Conservation (phyloP, 228 moss, liverwort and hornwort species). For the Sphagnum fallax region DNA sequence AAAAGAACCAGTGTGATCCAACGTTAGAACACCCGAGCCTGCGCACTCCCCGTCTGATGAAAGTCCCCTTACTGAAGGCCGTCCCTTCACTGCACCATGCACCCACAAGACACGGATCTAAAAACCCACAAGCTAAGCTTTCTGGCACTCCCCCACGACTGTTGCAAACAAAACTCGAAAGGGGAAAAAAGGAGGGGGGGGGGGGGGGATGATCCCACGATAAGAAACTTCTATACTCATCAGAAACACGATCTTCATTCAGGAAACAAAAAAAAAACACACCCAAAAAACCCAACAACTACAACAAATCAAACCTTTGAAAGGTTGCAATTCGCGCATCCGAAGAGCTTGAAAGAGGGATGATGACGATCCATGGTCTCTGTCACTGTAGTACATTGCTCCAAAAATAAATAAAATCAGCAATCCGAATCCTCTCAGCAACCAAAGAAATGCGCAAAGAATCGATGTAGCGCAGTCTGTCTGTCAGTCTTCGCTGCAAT, state of each 20-base stretch:
- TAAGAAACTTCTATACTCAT: not conserved
- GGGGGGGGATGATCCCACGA: not conserved
- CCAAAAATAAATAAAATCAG: too few species aligned
- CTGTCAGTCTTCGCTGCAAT: too few species aligned
- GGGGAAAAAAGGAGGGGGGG: not conserved
- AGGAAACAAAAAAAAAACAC: not conserved
- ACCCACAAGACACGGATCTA: not conserved
- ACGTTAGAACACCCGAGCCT: slow-evolving; percentile 54
- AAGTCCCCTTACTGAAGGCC: slow-evolving; percentile 47
- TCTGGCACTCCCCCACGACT: not conserved
- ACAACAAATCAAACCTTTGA: slow-evolving; percentile 39
- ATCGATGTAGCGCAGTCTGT: too few species aligned
- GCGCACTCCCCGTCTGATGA: slow-evolving; percentile 57
- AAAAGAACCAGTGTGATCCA: slow-evolving; percentile 26
- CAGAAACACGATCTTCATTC: not conserved
- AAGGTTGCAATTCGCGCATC: slow-evolving; percentile 61
- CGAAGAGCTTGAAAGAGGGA: slow-evolving; percentile 39
- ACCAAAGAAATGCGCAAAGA: too few species aligned
- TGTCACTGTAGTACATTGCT: too few species aligned
- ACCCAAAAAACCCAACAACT: not conserved
- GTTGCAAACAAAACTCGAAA: not conserved
- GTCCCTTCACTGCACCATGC: slow-evolving; percentile 39
- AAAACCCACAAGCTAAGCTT: not conserved
- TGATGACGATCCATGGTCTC: too few species aligned
- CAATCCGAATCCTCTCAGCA: too few species aligned